phyloP scores from a whole-genome alignment of 2,329 filamentous ascomycete species.

The Colletotrichum coccodes region DNA sequence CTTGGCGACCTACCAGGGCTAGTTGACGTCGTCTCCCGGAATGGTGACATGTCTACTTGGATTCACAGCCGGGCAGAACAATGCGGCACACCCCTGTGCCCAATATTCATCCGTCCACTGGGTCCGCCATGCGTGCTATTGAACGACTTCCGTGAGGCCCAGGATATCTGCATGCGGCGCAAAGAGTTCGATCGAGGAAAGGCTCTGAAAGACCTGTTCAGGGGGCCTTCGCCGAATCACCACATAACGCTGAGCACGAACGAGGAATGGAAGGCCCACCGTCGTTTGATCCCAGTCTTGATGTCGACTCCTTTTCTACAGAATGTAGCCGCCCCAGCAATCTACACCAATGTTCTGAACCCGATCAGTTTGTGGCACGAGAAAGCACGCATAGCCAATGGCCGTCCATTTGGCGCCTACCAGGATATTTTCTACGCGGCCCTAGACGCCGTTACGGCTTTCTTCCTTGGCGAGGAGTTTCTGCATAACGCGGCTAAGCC shows the following conservation, averaged over 20 bases:
- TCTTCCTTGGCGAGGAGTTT: conserved; percentile 38
- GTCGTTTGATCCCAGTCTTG: conserved; percentile 47
- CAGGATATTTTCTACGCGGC: conserved; percentile 42
- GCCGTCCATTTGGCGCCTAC: conserved; percentile 42
- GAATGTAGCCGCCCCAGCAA: conserved; percentile 43
- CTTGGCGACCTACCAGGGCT: conserved; percentile 12
- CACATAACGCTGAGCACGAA: conserved; percentile 44
- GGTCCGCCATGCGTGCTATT: conserved; percentile 42
- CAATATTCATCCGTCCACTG: conserved; percentile 47
- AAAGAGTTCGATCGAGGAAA: conserved; percentile 45
- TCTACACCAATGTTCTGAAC: conserved; percentile 42
- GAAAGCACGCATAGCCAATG: conserved; percentile 42
- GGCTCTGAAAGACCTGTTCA: conserved; percentile 4
- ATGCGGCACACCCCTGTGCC: conserved; percentile 42
- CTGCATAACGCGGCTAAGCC: conserved; percentile 10
- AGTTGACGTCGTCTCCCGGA: background rate
- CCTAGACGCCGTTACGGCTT: conserved; percentile 44
- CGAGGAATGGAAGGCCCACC: conserved; percentile 43
- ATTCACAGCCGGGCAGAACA: conserved; percentile 37
- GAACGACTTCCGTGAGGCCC: conserved; percentile 43
- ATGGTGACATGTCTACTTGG: conserved; percentile 32
- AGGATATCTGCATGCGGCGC: conserved; percentile 46
- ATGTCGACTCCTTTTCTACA: conserved; percentile 49
- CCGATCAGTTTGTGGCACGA: conserved; percentile 46
- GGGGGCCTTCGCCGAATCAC: conserved; percentile 37